Base-by-base conservation (phyloP, 148 eudicot genomes). In the Polygonum aviculare region DNA sequence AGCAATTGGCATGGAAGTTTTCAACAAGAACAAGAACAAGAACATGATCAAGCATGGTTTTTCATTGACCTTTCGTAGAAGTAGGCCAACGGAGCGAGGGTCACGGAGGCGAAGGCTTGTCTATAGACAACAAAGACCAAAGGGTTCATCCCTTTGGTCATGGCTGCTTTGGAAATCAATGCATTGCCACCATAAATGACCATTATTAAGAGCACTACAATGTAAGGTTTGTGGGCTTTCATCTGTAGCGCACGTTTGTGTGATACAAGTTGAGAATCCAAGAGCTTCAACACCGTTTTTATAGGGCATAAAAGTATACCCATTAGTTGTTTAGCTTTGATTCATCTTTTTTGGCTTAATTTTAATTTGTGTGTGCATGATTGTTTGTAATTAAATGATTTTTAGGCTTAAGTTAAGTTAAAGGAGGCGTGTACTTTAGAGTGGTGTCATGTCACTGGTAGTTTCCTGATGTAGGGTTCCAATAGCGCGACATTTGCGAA, bases 81-180 rank as follows among this genome's bases (percentile, higher is more conserved):
- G 70, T 55, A 84, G 47, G 91, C 85, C 40, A 84, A 80, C 12
- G 85, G 87, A 74, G 85, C 83, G 38, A 84, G 67, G 40, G 83
- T 74, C 6, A 91, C 26, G 40, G 91, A 75, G 10, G 94, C 98
- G 48, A 89, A 89, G 31, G 86, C 78, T 71, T 91, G 98, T 3
- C 98, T 86, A 51, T 93, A 93, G 5, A 92, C 91, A 12, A 91
- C 94, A 38, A 87, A 92, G 47, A 93, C 79, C 8, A 81, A 85
- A 57, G 98, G 98, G 47, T 81, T 80, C 98, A 93, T 87, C 39
- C 98, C 98, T 0, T 92, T 76, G 77, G 86, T 85, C 94, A 93
- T 88, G 18, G 97, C 98, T 4, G 88, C 86, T 77, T 88, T 93
- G 0, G 97, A 60, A 48, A 88, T 65, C 70, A 88, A 69, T 12